A percentile compares a stretch with the other conserved stretches of the same genome.
phyloP scores from a whole-genome alignment of 768 basidiomycete genomes.

The Podaxis mareebaensis region DNA sequence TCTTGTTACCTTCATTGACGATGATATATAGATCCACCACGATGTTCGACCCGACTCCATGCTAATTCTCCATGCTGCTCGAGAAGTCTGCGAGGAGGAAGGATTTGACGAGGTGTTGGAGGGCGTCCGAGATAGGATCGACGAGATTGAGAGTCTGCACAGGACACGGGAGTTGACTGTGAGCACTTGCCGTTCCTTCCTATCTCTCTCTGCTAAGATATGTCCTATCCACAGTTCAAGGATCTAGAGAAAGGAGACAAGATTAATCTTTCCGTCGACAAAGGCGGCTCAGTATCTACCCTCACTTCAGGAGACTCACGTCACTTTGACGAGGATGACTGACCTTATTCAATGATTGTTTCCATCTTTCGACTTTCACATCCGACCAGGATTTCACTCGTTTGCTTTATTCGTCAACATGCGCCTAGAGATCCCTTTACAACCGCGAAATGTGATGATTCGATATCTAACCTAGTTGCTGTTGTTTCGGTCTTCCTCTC shows the following conservation, averaged over 20 bases:
- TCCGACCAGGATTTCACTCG: no score
- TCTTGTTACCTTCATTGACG: slow-evolving; percentile 12
- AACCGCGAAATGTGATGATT: no score
- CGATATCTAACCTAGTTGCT: not conserved
- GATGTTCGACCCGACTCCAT: slow-evolving; percentile 81
- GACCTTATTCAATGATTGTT: not conserved
- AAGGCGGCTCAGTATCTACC: slow-evolving; percentile 43
- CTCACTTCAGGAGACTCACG: slow-evolving; percentile 21
- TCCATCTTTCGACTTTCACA: not conserved
- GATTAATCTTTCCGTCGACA: slow-evolving; percentile 58
- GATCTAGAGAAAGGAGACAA: slow-evolving; percentile 48
- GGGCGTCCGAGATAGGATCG: slow-evolving; percentile 71
- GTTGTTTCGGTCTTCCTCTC: no score
- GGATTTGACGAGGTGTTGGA: slow-evolving; percentile 81
- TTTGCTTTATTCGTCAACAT: no score
- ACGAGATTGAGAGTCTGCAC: slow-evolving; percentile 86
- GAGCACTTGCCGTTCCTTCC: slow-evolving; percentile 23
- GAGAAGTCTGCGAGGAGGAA: slow-evolving; percentile 67
- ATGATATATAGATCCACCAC: slow-evolving; percentile 56
- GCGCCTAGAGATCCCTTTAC: no score
- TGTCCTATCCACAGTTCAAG: slow-evolving; percentile 39
- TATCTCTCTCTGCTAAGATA: not conserved
- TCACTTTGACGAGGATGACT: slow-evolving; percentile 14
- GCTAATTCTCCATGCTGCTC: slow-evolving; percentile 72
- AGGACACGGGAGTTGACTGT: slow-evolving; percentile 78